Base-by-base conservation (phyloP, 164 flowering plant species). In the Dillenia suffruticosa region DNA sequence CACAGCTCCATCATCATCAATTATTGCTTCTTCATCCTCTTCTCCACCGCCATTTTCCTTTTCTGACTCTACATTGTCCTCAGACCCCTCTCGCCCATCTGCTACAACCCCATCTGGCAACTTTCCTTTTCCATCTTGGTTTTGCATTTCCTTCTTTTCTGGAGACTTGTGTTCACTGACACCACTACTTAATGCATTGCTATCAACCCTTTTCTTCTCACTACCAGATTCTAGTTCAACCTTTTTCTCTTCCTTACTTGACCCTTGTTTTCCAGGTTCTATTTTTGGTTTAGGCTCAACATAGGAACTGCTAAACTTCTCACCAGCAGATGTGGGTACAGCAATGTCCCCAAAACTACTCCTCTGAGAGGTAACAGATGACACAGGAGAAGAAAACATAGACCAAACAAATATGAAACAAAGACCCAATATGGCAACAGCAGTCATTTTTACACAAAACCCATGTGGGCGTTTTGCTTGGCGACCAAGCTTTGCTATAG, bases 351-450 rank as follows among this genome's bases (percentile, higher is more conserved):
- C 71, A 65, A 93, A 93, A 63, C 82, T 87, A 52, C 78, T 79
- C 59, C 97, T 87, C 62, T 82, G 96, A 65, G 78, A 70, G 46
- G 81, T 74, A 9, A 89, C 70, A 7, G 85, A 73, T 53, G 79
- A 45, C 9, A 88, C 74, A 49, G 92, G 71, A 54, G 80, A 63
- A 19, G 90, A 90, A 64, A 87, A 83, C 49, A 81, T 52, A 51
- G 88, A 87, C 96, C 92, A 90, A 12, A 83, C 58, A 19, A 90
- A 66, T 2, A 89, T 73, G 53, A 87, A 90, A 62, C 94, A 82
- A 16, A 94, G 75, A 68, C 98, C 98, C 77, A 90, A 66, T 8
- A 84, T 49, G n/a, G 79, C 85, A 5, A 81, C 88, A 16, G 85
- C 82, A 9, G 86, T 71, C 78, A 84, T 67, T 81, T 94, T 94